phyloP scores from a whole-genome alignment of 2,329 filamentous ascomycete species.

The Ophiosphaerella korrae region DNA sequence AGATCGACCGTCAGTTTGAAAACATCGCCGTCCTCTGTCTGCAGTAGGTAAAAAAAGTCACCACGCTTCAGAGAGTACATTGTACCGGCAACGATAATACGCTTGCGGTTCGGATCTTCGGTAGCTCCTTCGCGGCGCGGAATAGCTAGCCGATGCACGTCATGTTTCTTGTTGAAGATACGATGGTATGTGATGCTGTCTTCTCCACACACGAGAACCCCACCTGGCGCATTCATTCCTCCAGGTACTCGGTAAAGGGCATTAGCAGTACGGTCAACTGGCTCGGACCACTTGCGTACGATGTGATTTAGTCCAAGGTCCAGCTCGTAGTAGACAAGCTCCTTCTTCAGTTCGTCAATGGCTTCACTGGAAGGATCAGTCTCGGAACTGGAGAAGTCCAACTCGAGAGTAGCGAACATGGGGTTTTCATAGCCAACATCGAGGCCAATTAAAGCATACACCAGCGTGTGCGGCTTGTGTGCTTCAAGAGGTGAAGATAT shows the following conservation, averaged over 20 bases:
- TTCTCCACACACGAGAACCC: slow-evolving; percentile 91
- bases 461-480: slow-evolving; percentile 88
- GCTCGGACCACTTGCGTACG: slow-evolving; percentile 93
- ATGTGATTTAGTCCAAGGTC: slow-evolving; percentile 97
- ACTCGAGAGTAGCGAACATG: slow-evolving; percentile 91
- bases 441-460: slow-evolving; percentile 83
- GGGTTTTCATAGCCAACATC: slow-evolving; percentile 98
- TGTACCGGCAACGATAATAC: slow-evolving; percentile 85
- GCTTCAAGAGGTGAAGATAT: slow-evolving; percentile 97
- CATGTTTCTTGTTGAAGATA: slow-evolving; percentile 72
- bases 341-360: slow-evolving; percentile 80
- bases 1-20: slow-evolving; percentile 97
- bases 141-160: slow-evolving; percentile 85
- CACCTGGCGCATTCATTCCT: slow-evolving; percentile 89
- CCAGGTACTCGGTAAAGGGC: slow-evolving; percentile 95
- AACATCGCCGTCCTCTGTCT: slow-evolving; percentile 96
- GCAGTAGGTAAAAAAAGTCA: slow-evolving; percentile 90
- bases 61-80: slow-evolving; percentile 97
- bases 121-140: slow-evolving; percentile 84
- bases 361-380: slow-evolving; percentile 87
- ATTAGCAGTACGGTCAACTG: slow-evolving; percentile 86
- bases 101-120: slow-evolving; percentile 90
- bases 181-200: slow-evolving; percentile 97
- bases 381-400: slow-evolving; percentile 90
- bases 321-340: slow-evolving; percentile 95